Conservation (phyloP, 305 asterid species). For the Solanum aculeatissimum region DNA sequence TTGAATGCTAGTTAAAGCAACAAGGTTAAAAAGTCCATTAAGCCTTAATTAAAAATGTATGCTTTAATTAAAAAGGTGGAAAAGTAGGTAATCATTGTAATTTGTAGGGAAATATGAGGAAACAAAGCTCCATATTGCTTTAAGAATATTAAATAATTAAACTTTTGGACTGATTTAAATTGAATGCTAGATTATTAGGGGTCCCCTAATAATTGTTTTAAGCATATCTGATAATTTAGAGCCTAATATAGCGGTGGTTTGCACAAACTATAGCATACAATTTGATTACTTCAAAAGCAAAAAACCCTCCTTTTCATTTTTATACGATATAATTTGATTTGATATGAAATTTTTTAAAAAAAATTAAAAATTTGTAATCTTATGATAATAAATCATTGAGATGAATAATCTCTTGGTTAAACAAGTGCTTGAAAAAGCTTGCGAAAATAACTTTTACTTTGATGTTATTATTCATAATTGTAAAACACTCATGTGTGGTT, state of each 20-base stretch:
- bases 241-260: not conserved
- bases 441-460: too few relatives aligned
- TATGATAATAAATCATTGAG: not conserved
- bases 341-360: too few relatives aligned
- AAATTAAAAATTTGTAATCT: rapidly evolving
- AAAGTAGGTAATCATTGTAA: not conserved
- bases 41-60: not conserved
- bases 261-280: not conserved
- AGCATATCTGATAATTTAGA: not conserved
- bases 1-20: not conserved
- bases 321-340: not conserved
- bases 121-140: not conserved
- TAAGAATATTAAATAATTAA: not conserved
- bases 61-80: not conserved
- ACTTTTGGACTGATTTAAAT: not conserved
- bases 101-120: not conserved
- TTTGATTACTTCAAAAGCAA: not conserved
- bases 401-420: too few relatives aligned
- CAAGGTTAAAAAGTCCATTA: not conserved
- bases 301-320: too few relatives aligned
- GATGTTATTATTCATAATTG: too few relatives aligned
- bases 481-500: too few relatives aligned
- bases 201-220: not conserved
- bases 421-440: too few relatives aligned
- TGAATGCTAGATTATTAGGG: not conserved